These are phyloP conservation scores for Aspergillus incahuasiensis DNA, from an alignment of 495 filamentous ascomycete genomes.

Conservation along the genomic window DNA sequence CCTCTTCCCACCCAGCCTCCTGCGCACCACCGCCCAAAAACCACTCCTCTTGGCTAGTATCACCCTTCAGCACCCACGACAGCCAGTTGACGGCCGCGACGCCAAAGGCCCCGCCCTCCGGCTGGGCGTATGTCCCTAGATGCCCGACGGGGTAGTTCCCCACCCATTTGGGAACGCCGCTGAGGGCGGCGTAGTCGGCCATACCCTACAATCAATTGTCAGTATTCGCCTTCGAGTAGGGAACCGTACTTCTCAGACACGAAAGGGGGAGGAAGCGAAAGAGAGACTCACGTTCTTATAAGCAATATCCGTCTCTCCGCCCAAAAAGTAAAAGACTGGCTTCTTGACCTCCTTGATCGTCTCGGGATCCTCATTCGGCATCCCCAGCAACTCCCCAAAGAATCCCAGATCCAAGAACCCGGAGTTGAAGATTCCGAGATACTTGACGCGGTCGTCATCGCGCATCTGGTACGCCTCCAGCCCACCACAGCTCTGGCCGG, in stretches of 20 bases:
- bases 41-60: background rate
- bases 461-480: slow-evolving; percentile 9
- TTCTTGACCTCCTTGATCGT: slow-evolving; percentile 4
- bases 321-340: slow-evolving; percentile 14
- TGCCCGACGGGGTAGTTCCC: slow-evolving; percentile 11
- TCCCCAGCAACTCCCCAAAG: background rate
- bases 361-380: background rate
- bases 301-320: slow-evolving; percentile 7
- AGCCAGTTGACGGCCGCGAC: slow-evolving; percentile 12
- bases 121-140: slow-evolving; percentile 2
- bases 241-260: too few relatives aligned
- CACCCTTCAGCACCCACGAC: slow-evolving; percentile 1
- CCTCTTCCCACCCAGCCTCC: slow-evolving; percentile 2
- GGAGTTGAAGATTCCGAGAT: slow-evolving; percentile 7
- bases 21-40: slow-evolving; percentile 7
- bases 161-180: slow-evolving; percentile 9
- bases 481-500: slow-evolving; percentile 6
- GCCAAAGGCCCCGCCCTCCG: slow-evolving; percentile 9
- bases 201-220: slow-evolving; percentile 2
- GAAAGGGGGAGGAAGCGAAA: background rate
- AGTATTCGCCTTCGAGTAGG: too few relatives aligned
- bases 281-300: slow-evolving; percentile 10
- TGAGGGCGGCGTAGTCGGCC: slow-evolving; percentile 2
- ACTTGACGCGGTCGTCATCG: background rate
- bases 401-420: background rate